Conservation (phyloP, 768 basidiomycete genomes). For the Russula earlei region DNA sequence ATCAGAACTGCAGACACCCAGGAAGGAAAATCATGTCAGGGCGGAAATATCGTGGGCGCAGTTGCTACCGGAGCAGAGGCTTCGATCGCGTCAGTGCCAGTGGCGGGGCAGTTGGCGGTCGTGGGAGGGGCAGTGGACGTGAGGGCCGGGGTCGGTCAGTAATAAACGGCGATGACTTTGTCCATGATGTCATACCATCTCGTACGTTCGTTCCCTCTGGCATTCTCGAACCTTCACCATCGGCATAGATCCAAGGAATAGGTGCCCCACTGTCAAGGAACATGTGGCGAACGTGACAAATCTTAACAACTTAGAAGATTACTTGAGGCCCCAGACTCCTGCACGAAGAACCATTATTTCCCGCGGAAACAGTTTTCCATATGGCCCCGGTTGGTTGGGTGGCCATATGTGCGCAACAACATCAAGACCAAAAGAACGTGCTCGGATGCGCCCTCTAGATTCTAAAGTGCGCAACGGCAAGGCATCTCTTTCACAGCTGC, state of each 20-base stretch:
- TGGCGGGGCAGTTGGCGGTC: conserved; percentile 9
- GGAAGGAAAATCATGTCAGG: conserved; percentile 1
- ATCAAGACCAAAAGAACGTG: conserved; percentile 21
- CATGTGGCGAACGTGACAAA: neutral
- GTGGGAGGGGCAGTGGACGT: conserved; percentile 8
- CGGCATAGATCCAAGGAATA: neutral
- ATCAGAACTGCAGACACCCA: too few species aligned
- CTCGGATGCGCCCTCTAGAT: conserved; percentile 19
- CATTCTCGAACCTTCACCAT: neutral
- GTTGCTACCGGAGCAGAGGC: conserved; percentile 24
- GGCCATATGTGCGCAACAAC: conserved; percentile 1
- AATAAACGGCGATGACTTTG: conserved; percentile 17
- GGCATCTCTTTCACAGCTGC: conserved; percentile 44
- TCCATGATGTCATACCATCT: neutral
- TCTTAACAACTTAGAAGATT: neutral
- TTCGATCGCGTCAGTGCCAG: conserved; percentile 23
- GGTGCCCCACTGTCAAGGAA: neutral
- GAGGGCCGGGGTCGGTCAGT: conserved; percentile 15
- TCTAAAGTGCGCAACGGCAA: conserved; percentile 33
- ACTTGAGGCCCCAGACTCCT: neutral
- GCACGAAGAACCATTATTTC: neutral
- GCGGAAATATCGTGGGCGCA: conserved; percentile 17
- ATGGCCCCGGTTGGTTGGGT: neutral
- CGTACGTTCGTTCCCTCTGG: neutral
- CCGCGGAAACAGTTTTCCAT: neutral